A percentile compares a stretch with the other conserved stretches of the same genome.
phyloP scores from a whole-genome alignment of 805 yeast genomes.

The Wickerhamomyces mucosus region DNA sequence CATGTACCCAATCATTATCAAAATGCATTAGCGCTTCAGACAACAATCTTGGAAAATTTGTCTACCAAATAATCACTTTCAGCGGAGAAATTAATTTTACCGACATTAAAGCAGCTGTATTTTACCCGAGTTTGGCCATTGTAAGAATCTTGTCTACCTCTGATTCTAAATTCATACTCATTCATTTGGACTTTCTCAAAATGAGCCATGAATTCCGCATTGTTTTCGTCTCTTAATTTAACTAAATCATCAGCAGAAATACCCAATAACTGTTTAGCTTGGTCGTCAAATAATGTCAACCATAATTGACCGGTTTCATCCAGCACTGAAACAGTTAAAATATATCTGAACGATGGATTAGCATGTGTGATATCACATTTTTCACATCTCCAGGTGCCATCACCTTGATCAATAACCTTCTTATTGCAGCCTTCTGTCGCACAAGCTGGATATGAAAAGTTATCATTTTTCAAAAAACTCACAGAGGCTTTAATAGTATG shows the following conservation, averaged over 20 bases:
- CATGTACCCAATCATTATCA: no score
- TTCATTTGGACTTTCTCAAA: conserved; percentile 48
- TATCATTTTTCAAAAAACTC: conserved; percentile 61
- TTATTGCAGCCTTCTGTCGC: conserved; percentile 66
- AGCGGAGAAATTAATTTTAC: conserved; percentile 41
- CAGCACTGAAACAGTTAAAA: conserved; percentile 63
- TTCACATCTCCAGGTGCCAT: conserved; percentile 88
- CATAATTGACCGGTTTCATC: conserved; percentile 81
- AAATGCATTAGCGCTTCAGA: conserved; percentile 5
- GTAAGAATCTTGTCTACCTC: conserved; percentile 78
- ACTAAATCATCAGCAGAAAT: conserved; percentile 51
- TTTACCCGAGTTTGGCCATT: conserved; percentile 72
- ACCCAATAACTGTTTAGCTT: conserved; percentile 61
- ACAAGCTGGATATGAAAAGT: conserved; percentile 88
- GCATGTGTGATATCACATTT: conserved; percentile 67
- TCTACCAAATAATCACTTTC: conserved; percentile 51
- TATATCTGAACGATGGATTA: conserved; percentile 71
- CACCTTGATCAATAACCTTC: conserved; percentile 67
- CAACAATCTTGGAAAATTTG: conserved; percentile 19
- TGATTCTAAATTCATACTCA: conserved; percentile 65
- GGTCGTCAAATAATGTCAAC: conserved; percentile 81
- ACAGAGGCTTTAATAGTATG: conserved; percentile 70
- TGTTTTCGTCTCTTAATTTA: conserved; percentile 36
- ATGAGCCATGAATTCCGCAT: conserved; percentile 31
- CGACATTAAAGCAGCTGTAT: conserved; percentile 52